Base-by-base conservation (phyloP, 495 filamentous ascomycete species). In the Xylaria scruposa region DNA sequence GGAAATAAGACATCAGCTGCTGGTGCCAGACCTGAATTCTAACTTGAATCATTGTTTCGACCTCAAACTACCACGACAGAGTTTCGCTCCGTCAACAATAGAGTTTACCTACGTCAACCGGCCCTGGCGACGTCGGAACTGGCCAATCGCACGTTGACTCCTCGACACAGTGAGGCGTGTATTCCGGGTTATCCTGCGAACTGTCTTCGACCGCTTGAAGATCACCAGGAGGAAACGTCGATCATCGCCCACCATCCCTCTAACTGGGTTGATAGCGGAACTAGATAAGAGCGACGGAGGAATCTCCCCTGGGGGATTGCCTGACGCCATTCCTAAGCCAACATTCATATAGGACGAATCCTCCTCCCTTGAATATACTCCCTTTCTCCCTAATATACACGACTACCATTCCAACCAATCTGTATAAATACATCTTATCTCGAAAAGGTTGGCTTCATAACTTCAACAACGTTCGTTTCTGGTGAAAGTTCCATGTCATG, bases 81-180 rank as follows among this genome's bases (percentile, higher is more conserved):
- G 68, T 65, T 60, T 73, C 71, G 72, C 64, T 71, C 73, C 59
- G 64, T 60, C 63, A 49, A 44, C 63, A 74, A 71, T 47, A 73
- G 62, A 73, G 54, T 77, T 79, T 67, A 60, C 68, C 72, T 73
- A 64, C 68, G 65, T 76, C 70, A 63, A 73, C 59, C 70, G 61
- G 51, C 47, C 29, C 72, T 75, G 67, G 75, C 60, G 74, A 72
- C 64, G 21, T 51, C 26, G 68, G 67, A 66, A n/a, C 31, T 73
- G 58, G 56, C 77, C 75, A 77, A 79, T 79, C 72, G 77, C 70
- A 67, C 75, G 38, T 61, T 17, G 72, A 26, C 72, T 64, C 38
- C 46, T 61, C 66, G 17, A 64, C 63, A 61, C 38, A 73, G 54
- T 65, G 73, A 77, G 72, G 72, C 66, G 31, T 70, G 70, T 62